phyloP scores from a whole-genome alignment of 768 basidiomycete species.

The Lyophyllum decastes region DNA sequence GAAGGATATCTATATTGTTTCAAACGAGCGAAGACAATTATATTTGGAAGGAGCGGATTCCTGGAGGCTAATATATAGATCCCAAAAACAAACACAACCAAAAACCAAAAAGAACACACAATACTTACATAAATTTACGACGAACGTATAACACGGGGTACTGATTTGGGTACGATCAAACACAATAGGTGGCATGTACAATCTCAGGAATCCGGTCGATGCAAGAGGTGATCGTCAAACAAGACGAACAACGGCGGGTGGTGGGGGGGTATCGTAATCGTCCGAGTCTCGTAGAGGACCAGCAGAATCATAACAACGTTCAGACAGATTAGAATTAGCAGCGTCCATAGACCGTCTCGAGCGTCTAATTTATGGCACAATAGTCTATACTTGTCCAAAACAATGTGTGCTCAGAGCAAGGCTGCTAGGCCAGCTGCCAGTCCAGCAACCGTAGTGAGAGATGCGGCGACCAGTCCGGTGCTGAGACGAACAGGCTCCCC shows the following conservation, averaged over 20 bases:
- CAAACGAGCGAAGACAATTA: not conserved
- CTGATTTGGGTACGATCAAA: not conserved
- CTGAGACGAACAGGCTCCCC: constrained; percentile 6
- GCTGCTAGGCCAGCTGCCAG: constrained; percentile 18
- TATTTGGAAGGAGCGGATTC: not conserved
- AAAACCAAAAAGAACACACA: not conserved
- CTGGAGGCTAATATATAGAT: no score
- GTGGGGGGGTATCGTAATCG: constrained; percentile 13
- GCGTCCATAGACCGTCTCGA: constrained; percentile 7
- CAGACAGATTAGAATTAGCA: not conserved
- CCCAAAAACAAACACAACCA: no score
- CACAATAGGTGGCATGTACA: constrained; percentile 1
- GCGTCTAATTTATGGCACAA: constrained; percentile 9
- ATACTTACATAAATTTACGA: not conserved
- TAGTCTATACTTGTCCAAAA: not conserved
- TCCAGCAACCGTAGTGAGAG: constrained; percentile 14
- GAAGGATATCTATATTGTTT: not conserved
- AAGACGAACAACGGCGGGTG: not conserved
- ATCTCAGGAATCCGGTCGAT: not conserved
- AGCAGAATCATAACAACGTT: not conserved
- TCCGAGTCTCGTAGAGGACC: constrained; percentile 1
- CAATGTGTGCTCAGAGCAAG: constrained; percentile 7
- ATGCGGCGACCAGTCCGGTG: constrained; percentile 9
- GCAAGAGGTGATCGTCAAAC: not conserved
- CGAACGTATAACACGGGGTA: not conserved